Evolutionary conservation across 2,329 filamentous ascomycete species (phyloP).

Genomic region (Calonectria honghensis): DNA sequence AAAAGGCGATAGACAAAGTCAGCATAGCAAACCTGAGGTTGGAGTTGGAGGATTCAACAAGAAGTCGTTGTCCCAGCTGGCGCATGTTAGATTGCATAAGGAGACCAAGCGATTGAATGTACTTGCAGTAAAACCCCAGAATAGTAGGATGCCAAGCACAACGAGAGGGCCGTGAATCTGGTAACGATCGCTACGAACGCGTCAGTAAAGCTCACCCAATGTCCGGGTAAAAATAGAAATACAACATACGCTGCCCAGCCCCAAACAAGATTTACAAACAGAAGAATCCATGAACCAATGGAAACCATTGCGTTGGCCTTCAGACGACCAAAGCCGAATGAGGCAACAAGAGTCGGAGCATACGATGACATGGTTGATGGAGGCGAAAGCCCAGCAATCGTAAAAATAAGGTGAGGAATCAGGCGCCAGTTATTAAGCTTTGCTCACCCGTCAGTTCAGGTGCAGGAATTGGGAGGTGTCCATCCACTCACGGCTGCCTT

Average conservation of each 20-base stretch:
- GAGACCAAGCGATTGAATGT: background rate
- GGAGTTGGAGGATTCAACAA: background rate
- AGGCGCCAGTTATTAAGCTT: constrained; percentile 4
- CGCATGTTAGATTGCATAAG: background rate
- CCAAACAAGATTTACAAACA: background rate
- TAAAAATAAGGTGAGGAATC: constrained; percentile 6
- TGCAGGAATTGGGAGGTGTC: background rate
- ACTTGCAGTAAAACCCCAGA: background rate
- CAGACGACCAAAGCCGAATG: background rate
- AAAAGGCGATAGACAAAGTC: background rate
- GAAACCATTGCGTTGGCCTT: constrained; percentile 4
- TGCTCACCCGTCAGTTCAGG: background rate
- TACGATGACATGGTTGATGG: background rate
- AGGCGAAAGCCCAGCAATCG: background rate
- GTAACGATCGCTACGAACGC: background rate
- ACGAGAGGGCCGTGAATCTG: background rate
- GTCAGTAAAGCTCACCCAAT: background rate
- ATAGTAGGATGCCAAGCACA: background rate
- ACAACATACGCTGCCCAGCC: background rate
- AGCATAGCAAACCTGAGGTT: background rate
- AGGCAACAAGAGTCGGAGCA: background rate
- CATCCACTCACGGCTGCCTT: background rate
- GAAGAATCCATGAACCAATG: background rate
- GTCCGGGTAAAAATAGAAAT: too few species aligned
- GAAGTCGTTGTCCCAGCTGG: background rate